Evolutionary conservation across 495 filamentous ascomycete species (phyloP).

Genomic region (Penicillium coprophilum): DNA sequence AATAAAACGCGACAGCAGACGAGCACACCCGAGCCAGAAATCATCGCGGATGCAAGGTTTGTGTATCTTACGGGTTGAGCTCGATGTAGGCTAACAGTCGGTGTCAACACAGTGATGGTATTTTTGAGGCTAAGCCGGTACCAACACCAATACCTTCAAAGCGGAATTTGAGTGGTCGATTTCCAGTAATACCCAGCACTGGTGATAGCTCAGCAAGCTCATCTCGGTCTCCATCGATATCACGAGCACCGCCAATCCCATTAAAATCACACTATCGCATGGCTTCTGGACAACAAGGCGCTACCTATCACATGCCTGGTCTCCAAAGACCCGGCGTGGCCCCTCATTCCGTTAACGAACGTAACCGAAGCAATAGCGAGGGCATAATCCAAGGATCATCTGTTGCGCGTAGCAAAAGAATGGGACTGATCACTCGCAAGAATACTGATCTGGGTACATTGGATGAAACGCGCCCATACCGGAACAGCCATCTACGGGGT

Average conservation of each 20-base stretch:
- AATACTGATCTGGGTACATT: slow-evolving; percentile 71
- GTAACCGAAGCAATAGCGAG: slow-evolving; percentile 88
- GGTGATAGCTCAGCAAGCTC: slow-evolving; percentile 45
- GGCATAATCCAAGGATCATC: slow-evolving; percentile 64
- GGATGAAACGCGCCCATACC: slow-evolving; percentile 68
- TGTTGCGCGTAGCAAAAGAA: slow-evolving; percentile 63
- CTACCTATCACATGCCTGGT: slow-evolving; percentile 54
- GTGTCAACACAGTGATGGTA: slow-evolving; percentile 43
- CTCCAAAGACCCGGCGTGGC: slow-evolving; percentile 66
- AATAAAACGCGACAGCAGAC: slow-evolving; percentile 54
- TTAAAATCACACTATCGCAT: slow-evolving; percentile 75
- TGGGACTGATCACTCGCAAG: slow-evolving; percentile 81
- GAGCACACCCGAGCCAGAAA: slow-evolving; percentile 58
- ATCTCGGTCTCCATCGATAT: slow-evolving; percentile 62
- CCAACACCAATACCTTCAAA: slow-evolving; percentile 74
- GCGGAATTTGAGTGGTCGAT: slow-evolving; percentile 72
- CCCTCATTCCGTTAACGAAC: slow-evolving; percentile 69
- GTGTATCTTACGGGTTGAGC: slow-evolving; percentile 8
- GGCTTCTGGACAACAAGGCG: slow-evolving; percentile 64
- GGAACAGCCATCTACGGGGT: slow-evolving; percentile 78
- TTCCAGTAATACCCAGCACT: slow-evolving; percentile 75
- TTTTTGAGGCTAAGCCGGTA: slow-evolving; percentile 68
- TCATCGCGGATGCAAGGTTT: slow-evolving; percentile 65
- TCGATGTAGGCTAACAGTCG: not conserved
- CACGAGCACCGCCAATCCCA: slow-evolving; percentile 70